phyloP scores from a whole-genome alignment of 2,329 filamentous ascomycete genomes.

The Pyrenochaeta sp. region DNA sequence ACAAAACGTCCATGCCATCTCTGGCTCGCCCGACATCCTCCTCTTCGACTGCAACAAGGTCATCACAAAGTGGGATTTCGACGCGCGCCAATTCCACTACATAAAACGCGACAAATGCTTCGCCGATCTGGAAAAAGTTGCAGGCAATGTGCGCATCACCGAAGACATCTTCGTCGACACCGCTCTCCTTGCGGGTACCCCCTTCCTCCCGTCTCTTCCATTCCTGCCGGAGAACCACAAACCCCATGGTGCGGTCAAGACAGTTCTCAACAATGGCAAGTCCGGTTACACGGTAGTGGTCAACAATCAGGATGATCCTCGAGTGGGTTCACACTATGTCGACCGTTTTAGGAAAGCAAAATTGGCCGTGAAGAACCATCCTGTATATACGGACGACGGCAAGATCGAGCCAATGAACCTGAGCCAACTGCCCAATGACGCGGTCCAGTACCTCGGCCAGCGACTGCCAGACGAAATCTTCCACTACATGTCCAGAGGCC shows the following conservation, averaged over 20 bases:
- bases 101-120: constrained; percentile 73
- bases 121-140: constrained; percentile 62
- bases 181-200: constrained; percentile 81
- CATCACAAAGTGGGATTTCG: constrained; percentile 74
- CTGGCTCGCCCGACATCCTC: constrained; percentile 84
- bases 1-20: constrained; percentile 70
- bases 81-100: constrained; percentile 69
- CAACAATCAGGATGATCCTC: constrained; percentile 82
- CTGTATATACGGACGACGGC: constrained; percentile 79
- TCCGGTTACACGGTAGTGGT: constrained; percentile 78
- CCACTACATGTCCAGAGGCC: constrained; percentile 83
- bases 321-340: constrained; percentile 80
- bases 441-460: constrained; percentile 89
- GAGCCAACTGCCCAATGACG: constrained; percentile 78
- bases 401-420: constrained; percentile 77
- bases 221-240: constrained; percentile 68
- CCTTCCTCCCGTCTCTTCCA: constrained; percentile 81
- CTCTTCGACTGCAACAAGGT: constrained; percentile 83
- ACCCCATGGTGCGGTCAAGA: constrained; percentile 78
- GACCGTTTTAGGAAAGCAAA: constrained; percentile 87
- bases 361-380: constrained; percentile 86
- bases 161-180: constrained; percentile 84
- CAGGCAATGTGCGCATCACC: constrained; percentile 57
- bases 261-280: constrained; percentile 71
- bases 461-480: constrained; percentile 89